Base-by-base conservation (phyloP, 2,329 filamentous ascomycete species). In the Zasmidium cellare region DNA sequence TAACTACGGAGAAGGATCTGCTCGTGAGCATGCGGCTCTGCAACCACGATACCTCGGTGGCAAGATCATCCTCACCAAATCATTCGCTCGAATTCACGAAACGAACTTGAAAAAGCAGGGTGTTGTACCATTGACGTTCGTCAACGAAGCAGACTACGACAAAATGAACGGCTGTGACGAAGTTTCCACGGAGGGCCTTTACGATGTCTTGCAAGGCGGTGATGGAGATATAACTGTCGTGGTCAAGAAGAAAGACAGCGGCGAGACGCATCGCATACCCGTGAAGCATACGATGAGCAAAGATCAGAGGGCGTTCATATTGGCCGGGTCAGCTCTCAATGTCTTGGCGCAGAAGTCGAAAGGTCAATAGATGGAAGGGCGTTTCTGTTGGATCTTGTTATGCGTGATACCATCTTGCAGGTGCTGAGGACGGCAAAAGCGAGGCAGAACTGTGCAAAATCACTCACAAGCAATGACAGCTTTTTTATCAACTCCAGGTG, bases 31-130 rank as follows among this genome's bases (percentile, higher is more conserved):
- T 77, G 92, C 92, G 20, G 92, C 92, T 1, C 81, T 96, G 35
- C 92, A 96, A 75, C 92, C 92, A 1, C 84, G 92, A n/a, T 96
- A 92, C 77, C 87, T 96, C 1, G 92, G 92, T 58, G 91, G 90
- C 19, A 84, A 90, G 51, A 82, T 96, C 70, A 91, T 96, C 57
- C 82, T 96, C 18, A 82, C 88, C 56, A 96, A 96, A 80, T 89
- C 85, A 38, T 96, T 96, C 72, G 92, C 92, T 0, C 87, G 92
- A 53, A 96, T 96, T 72, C 92, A 96, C 79, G 92, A 96, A 82
- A 96, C 92, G 25, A 96, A 96, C 75, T 79, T 96, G 65, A 96
- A 96, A 86, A 96, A 96, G 80, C 94, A 99, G 79, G 94, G 94
- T 62, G 89, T 99, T 31, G 91, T 99, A 46, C 94, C 94, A 1